Base-by-base conservation (phyloP, 164 flowering plant genomes). In the Sextonia rubra region DNA sequence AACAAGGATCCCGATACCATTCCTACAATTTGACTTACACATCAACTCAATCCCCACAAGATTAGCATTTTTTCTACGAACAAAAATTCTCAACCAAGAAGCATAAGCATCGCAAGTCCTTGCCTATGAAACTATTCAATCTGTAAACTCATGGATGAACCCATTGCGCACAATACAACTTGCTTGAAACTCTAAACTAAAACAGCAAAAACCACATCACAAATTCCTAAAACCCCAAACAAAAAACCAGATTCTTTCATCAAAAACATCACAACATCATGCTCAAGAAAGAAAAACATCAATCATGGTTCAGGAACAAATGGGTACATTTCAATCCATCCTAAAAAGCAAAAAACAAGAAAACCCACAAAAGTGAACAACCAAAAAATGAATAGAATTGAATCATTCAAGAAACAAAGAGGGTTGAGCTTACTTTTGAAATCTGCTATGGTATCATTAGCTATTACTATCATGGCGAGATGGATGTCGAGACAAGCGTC, bases 401-500 rank as follows among this genome's bases (percentile, higher is more conserved):
- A 52, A 52, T 52, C 58, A 52, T 3, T 52, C 20, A 15, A 25
- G 55, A 49, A 64, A 58, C 29, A 25, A 29, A 23, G 27, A 26
- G 52, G 17, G 22, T 4, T 29, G 23, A 8, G 70, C 27, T 68
- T 85, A 91, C 98, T 69, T 76, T 90, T 93, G 79, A 93, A 78
- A 58, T 84, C 85, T 63, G 76, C 75, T 12, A 90, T 84, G 2
- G 89, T 84, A 61, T 88, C 93, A 26, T 63, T 26, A 52, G 68
- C 76, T 52, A 88, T 81, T 77, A 88, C 82, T 70, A 70, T 32
- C 69, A 84, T 12, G n/a, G 80, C 89, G 64, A 93, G 74, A 82
- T 89, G 93, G 47, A 94, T 90, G 71, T 78, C 87, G 72, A 93
- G 85, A 81, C 65, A 88, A 74, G 91, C 86, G 81, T 89, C 90